Conservation (phyloP, 208 protist genomes). For the Borovskyia barvae region DNA sequence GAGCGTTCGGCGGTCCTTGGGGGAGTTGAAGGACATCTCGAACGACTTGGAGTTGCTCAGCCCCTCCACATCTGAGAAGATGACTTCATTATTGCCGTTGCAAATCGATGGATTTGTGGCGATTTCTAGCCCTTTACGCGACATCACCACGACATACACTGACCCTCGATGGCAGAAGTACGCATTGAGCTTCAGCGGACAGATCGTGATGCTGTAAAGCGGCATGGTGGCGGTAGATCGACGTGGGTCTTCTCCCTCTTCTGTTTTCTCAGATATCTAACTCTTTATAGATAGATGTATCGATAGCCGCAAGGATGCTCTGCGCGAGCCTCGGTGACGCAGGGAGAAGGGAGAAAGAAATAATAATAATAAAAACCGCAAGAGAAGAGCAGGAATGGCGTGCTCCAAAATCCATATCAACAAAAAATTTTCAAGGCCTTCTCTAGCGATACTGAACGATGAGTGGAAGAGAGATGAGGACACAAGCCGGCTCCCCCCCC, state of each 20-base stretch:
- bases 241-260: too few species aligned
- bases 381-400: too few species aligned
- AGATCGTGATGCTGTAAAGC: constrained; percentile 76
- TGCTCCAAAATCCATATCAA: too few species aligned
- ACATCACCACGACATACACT: constrained; percentile 72
- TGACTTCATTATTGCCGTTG: constrained; percentile 55
- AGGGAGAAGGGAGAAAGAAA: neutral
- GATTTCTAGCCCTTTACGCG: constrained; percentile 70
- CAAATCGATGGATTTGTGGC: constrained; percentile 65
- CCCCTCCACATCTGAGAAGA: constrained; percentile 57
- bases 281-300: neutral
- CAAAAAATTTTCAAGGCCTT: too few species aligned
- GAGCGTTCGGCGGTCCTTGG: constrained; percentile 73
- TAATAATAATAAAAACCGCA: too few species aligned
- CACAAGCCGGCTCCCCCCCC: too few species aligned
- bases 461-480: too few species aligned
- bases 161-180: constrained; percentile 68
- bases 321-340: neutral
- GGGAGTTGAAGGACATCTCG: constrained; percentile 74
- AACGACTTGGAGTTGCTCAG: constrained; percentile 49
- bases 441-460: too few species aligned
- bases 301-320: neutral
- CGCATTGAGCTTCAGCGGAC: constrained; percentile 67
- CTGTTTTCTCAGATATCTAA: too few species aligned
- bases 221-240: constrained; percentile 49